Evolutionary conservation across 495 filamentous ascomycete species (phyloP).

Genomic region (Lasiosphaeria miniovina): DNA sequence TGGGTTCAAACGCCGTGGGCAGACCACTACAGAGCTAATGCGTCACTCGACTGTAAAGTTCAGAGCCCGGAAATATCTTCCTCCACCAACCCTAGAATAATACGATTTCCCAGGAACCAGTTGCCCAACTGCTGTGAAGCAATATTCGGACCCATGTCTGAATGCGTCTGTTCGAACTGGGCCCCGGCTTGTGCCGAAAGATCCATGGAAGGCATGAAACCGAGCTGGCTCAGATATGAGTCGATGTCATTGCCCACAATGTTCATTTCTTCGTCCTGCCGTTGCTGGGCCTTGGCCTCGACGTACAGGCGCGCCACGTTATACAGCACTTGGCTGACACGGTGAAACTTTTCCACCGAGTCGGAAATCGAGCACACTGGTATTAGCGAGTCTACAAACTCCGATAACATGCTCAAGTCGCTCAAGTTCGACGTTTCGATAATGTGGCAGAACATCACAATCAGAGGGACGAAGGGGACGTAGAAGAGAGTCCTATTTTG

Average conservation of each 20-base stretch:
- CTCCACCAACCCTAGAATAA: conserved; percentile 62
- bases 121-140: conserved; percentile 56
- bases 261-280: conserved; percentile 43
- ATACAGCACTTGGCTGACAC: conserved; percentile 58
- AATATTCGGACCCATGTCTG: conserved; percentile 28
- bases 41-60: conserved; percentile 29
- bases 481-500: conserved; percentile 57
- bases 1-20: not conserved
- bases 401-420: conserved; percentile 52
- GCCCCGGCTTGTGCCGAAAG: conserved; percentile 7
- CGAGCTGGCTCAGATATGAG: conserved; percentile 60
- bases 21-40: conserved; percentile 15
- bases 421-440: conserved; percentile 48
- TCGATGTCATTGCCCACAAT: conserved; percentile 61
- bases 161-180: conserved; percentile 7
- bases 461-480: conserved; percentile 66
- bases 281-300: conserved; percentile 53
- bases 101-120: conserved; percentile 66
- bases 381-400: conserved; percentile 57
- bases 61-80: conserved; percentile 50
- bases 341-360: conserved; percentile 56
- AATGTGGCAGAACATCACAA: conserved; percentile 67
- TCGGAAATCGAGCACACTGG: conserved; percentile 51
- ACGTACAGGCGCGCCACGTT: conserved; percentile 62
- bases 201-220: conserved; percentile 50